These are phyloP conservation scores for Phoma sp. DNA, from an alignment of 2,329 filamentous ascomycete genomes.

Conservation along the genomic window DNA sequence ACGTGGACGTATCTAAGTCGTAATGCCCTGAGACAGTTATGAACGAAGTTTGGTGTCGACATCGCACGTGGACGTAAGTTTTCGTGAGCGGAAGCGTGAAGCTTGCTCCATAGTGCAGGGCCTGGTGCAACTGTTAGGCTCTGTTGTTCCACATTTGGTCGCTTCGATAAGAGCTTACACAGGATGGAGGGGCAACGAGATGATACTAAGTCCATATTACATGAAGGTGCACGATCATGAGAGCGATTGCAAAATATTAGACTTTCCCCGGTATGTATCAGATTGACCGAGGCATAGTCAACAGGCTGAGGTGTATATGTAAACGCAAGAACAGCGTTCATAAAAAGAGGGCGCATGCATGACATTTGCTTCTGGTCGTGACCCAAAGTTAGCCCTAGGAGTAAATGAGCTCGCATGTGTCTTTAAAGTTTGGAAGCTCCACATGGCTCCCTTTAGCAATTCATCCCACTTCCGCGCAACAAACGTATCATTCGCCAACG, in stretches of 20 bases:
- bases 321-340: background rate
- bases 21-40: background rate
- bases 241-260: too few relatives aligned
- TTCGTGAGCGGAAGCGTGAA: background rate
- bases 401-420: background rate
- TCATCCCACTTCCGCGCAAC: conserved; percentile 14
- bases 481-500: background rate
- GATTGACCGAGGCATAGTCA: too few relatives aligned
- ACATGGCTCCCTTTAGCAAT: conserved; percentile 10
- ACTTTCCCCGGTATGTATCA: too few relatives aligned
- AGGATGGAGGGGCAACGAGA: too few relatives aligned
- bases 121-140: too few relatives aligned
- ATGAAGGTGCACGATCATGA: too few relatives aligned
- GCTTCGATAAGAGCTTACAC: too few relatives aligned
- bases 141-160: too few relatives aligned
- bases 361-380: background rate
- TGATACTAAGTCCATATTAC: too few relatives aligned
- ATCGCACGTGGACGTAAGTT: background rate
- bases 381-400: background rate
- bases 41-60: background rate
- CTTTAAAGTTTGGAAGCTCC: conserved; percentile 7
- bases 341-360: background rate
- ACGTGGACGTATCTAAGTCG: conserved; percentile 10
- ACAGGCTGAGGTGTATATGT: background rate
- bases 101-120: background rate